These are phyloP conservation scores for Euphrasia confusa DNA, from an alignment of 257 asterid genomes.

Conservation along the genomic window DNA sequence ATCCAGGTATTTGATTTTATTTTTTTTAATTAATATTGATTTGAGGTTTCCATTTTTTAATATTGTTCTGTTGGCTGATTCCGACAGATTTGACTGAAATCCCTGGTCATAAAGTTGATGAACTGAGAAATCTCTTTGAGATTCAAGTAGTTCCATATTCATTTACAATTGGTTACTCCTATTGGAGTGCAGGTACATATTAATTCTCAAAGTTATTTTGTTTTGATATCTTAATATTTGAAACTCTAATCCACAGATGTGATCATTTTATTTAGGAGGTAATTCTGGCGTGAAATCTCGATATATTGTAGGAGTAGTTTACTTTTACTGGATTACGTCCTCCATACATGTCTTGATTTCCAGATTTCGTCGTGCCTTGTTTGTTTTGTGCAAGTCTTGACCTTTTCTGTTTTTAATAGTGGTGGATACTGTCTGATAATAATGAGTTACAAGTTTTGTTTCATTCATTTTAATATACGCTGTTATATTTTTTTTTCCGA, in stretches of 20 bases:
- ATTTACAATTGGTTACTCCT: constrained; percentile 74
- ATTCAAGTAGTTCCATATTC: constrained; percentile 72
- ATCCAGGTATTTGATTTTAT: constrained; percentile 35
- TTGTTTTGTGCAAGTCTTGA: background rate
- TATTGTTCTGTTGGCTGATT: constrained; percentile 6
- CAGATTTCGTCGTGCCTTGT: background rate
- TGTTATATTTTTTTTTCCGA: too few species aligned
- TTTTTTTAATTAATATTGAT: background rate
- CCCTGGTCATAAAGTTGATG: constrained; percentile 58
- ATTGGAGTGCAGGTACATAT: constrained; percentile 76
- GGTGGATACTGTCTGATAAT: background rate
- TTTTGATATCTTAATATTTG: background rate
- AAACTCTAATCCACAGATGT: background rate
- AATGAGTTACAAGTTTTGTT: background rate
- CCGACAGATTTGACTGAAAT: constrained; percentile 71
- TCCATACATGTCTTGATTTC: too few species aligned
- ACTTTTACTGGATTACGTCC: too few species aligned
- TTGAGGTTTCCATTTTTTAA: constrained; percentile 2
- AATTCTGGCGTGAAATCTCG: too few species aligned
- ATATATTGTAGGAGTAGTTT: too few species aligned
- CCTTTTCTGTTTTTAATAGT: constrained; percentile 5
- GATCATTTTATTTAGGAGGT: background rate
- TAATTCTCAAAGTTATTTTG: background rate
- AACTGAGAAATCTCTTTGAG: constrained; percentile 61
- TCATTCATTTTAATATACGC: too few species aligned